Conservation (phyloP, 371 early-diverging fungal genomes). For the Cokeromyces recurvatus region DNA sequence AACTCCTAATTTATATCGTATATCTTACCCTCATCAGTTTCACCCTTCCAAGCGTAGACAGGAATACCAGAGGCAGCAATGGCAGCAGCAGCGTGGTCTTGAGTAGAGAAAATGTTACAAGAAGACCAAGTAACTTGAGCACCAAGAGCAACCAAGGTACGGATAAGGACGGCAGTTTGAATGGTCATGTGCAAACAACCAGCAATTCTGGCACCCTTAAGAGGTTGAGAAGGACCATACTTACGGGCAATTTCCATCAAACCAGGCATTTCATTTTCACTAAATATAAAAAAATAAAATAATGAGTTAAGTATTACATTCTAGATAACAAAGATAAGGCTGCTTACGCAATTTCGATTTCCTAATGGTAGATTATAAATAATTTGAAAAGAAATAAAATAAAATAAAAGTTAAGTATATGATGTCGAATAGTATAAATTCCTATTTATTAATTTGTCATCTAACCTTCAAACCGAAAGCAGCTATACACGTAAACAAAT, state of each 20-base stretch:
- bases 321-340: neutral
- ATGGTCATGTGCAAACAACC: constrained; percentile 99
- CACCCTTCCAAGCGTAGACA: constrained; percentile 95
- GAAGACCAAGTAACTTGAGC: constrained; percentile 98
- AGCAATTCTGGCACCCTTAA: constrained; percentile 96
- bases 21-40: constrained; percentile 79
- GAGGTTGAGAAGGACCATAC: constrained; percentile 89
- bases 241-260: constrained; percentile 91
- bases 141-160: constrained; percentile 93
- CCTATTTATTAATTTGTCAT: too few species aligned
- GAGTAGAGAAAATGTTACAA: constrained; percentile 99
- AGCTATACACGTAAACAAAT: constrained; percentile 12
- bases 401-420: neutral
- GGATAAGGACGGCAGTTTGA: constrained; percentile 97
- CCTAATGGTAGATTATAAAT: constrained; percentile 16
- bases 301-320: too few species aligned
- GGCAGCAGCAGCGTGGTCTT: constrained; percentile 94
- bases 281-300: constrained; percentile 56
- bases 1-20: neutral
- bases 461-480: constrained; percentile 47
- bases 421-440: too few species aligned
- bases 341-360: constrained; percentile 46
- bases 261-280: constrained; percentile 99
- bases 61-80: constrained; percentile 83
- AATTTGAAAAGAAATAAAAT: neutral